These are phyloP conservation scores for Kazachstania psychrophila DNA, from an alignment of 805 yeast genomes.

Conservation along the genomic window DNA sequence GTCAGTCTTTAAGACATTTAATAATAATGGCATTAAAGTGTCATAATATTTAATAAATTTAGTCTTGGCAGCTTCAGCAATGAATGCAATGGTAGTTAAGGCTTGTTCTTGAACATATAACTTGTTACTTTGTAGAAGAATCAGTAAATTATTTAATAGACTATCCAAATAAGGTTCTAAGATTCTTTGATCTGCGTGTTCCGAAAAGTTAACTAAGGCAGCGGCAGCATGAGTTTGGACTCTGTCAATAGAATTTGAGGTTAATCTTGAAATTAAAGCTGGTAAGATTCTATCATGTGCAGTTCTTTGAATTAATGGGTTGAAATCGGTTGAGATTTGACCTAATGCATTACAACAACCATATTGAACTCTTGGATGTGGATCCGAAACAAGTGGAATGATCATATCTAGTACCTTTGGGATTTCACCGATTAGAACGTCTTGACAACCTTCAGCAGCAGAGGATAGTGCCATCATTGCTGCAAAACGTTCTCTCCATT, in stretches of 20 bases:
- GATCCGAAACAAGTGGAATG: slow-evolving; percentile 73
- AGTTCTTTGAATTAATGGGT: slow-evolving; percentile 75
- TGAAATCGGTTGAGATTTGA: slow-evolving; percentile 93
- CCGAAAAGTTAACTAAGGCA: slow-evolving; percentile 90
- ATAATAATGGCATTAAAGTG: slow-evolving; percentile 81
- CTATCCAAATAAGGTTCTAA: slow-evolving; percentile 89
- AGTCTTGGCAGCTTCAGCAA: slow-evolving; percentile 91
- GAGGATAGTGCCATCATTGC: slow-evolving; percentile 94
- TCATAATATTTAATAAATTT: slow-evolving; percentile 88
- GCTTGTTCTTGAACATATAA: slow-evolving; percentile 96
- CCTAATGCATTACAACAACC: slow-evolving; percentile 96
- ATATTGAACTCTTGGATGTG: slow-evolving; percentile 90
- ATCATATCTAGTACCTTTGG: slow-evolving; percentile 77
- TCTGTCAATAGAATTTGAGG: slow-evolving; percentile 66
- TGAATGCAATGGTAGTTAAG: slow-evolving; percentile 89
- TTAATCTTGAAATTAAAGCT: slow-evolving; percentile 74
- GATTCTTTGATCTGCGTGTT: slow-evolving; percentile 77
- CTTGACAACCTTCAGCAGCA: slow-evolving; percentile 96
- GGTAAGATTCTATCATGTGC: slow-evolving; percentile 77
- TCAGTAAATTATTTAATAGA: slow-evolving; percentile 62
- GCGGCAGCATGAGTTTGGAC: slow-evolving; percentile 99
- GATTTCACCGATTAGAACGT: slow-evolving; percentile 72
- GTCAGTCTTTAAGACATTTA: slow-evolving; percentile 70
- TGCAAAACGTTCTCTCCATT: slow-evolving; percentile 95
- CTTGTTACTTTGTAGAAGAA: slow-evolving; percentile 73